Evolutionary conservation across 805 yeast species (phyloP).

Genomic region (Zygosaccharomyces rouxii): DNA sequence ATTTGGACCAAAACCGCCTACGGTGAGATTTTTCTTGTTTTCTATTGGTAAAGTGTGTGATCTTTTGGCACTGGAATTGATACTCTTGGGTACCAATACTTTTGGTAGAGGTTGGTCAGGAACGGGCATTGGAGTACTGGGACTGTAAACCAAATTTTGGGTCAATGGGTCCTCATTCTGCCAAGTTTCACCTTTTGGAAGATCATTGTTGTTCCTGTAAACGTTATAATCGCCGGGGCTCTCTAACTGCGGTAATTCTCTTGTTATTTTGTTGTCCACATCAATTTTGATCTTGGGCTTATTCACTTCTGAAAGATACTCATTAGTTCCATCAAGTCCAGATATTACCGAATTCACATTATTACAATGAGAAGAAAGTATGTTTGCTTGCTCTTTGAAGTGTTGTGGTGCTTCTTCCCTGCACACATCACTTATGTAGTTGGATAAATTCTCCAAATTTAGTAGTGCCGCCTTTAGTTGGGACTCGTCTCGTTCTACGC

Average conservation of each 20-base stretch:
- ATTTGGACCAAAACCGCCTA: slow-evolving; percentile 8
- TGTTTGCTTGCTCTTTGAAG: slow-evolving; percentile 14
- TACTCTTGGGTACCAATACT: slow-evolving; percentile 27
- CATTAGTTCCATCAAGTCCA: not conserved
- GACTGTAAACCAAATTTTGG: slow-evolving; percentile 10
- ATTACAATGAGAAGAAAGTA: slow-evolving; percentile 7
- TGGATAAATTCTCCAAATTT: slow-evolving; percentile 1
- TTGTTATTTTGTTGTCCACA: not conserved
- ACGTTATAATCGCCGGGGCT: slow-evolving; percentile 14
- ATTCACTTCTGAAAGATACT: not conserved
- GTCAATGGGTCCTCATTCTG: not conserved
- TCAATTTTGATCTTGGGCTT: slow-evolving; percentile 3
- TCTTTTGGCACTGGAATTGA: slow-evolving; percentile 22
- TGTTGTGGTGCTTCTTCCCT: slow-evolving; percentile 16
- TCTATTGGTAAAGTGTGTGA: slow-evolving; percentile 14
- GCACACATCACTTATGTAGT: slow-evolving; percentile 3
- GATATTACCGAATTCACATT: slow-evolving; percentile 2
- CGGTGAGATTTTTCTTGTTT: not conserved
- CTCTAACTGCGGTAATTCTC: slow-evolving; percentile 14
- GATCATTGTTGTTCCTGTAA: slow-evolving; percentile 12
- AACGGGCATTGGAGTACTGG: slow-evolving; percentile 29
- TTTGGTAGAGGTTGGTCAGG: slow-evolving; percentile 29
- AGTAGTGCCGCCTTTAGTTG: not conserved
- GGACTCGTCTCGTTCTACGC: slow-evolving; percentile 1
- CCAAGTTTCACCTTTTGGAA: not conserved